Evolutionary conservation across 345 rosid genomes (phyloP), one percentile per base, ranked within the genome.

Genomic region (Tarenaya hassleriana): DNA sequence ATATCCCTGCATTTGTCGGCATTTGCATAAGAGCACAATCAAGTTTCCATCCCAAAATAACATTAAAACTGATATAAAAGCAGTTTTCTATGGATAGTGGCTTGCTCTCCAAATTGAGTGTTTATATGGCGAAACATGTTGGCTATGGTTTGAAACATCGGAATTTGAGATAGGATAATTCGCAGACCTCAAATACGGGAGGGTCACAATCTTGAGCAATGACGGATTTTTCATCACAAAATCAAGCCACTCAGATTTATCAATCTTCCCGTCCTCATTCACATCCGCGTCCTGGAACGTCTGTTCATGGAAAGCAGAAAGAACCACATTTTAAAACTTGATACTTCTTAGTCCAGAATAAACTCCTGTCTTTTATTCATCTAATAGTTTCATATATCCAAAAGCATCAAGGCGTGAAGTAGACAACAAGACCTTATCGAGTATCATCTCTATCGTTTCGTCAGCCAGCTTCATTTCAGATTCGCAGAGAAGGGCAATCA

Each of bases 401-500:
- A n/a, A n/a, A n/a, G n/a, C n/a, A n/a, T n/a, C n/a, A n/a, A n/a
- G n/a, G n/a, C n/a, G n/a, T n/a, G n/a, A 17, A 41, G 11, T 16
- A 19, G 45, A 21, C 50, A 50, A 31, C 1, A 34, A 51, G 47
- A 86, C 97, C 91, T 94, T 86, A 63, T 94, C 99, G 9, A 94
- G 87, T 66, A 94, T 94, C 19, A 74, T 73, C 78, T 94, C 97
- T 53, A 94, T 79, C 31, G 97, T 88, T 65, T 94, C 99, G 69
- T 94, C 99, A 21, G 95, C 87, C 75, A 94, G 51, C 73, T 86
- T 88, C 92, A 94, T 81, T 73, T 86, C 92, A 17, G 99, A 88
- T 74, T 94, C 97, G 34, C 95, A 75, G 29, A 94, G 84, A 59
- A 94, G 95, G 13, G 95, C 99, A 71, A 94, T 86, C 69, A 94